Evolutionary conservation across 2,329 filamentous ascomycete genomes (phyloP), one percentile per base, ranked within the genome.

Genomic region (Aciculosporium take): DNA sequence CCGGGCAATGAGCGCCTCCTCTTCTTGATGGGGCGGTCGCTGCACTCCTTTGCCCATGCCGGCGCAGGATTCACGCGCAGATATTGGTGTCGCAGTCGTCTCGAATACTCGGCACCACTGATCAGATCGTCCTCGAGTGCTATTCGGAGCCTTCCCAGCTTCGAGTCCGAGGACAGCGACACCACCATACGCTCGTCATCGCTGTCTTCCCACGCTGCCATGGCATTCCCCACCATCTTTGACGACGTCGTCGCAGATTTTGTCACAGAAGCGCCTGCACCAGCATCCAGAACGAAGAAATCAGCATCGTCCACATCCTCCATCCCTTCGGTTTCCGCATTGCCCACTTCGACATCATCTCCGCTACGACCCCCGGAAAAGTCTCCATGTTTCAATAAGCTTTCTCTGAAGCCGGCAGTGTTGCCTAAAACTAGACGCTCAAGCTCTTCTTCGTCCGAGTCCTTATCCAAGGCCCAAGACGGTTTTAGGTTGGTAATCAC

Each of bases 391-490:
- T 64, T 64, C 49, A 81, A 82, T 39, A 96, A 65, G 32, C 81
- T 80, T 43, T 81, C 71, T 44, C 79, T 74, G 59, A 96, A 96
- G 27, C 80, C 84, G n/a, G 76, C 73, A 36, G 81, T 78, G 62
- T 94, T 84, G 42, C 91, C 91, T 47, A 98, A 84, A 3, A 98
- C 83, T 47, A 95, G 67, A 49, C 79, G 76, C 65, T 95, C 89
- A 24, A 95, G 75, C 57, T 89, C 85, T 54, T 82, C 77, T 59
- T 95, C 88, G 40, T 83, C 79, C 12, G 77, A 79, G 56, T 94
- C 86, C 57, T 89, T 91, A 39, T 83, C 79, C 41, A 57, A 59
- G 40, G 62, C 49, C 43, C 43, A 51, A 42, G 49, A 47, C 42
- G 47, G 51, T 41, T 50, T 56, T 49, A 53, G 59, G 49, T 42